Evolutionary conservation across 768 basidiomycete species (phyloP), one percentile per base, ranked within the genome.

Genomic region (Holtermannia corniformis): DNA sequence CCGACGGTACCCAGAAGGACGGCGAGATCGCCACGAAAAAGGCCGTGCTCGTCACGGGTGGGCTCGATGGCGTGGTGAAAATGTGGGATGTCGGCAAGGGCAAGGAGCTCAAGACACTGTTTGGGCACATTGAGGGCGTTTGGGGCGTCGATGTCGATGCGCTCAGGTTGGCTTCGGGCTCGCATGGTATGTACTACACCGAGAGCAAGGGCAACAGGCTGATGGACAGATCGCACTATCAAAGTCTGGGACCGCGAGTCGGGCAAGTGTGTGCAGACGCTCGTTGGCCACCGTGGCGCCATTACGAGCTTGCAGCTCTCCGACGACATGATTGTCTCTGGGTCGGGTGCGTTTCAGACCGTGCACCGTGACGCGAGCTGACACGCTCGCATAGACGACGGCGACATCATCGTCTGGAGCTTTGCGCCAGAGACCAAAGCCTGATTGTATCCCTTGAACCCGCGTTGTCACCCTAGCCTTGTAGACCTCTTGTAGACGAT

Each of bases 91-190:
- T 97, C 23, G 88, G 92, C 62, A 80, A 83, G 1, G 89, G 85
- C 40, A 81, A 83, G 63, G 78, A 82, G 21, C 75, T 80, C 45
- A 77, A 80, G 64, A 96, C 95, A 41, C 79, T 92, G 57, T 99
- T 99, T 70, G 95, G 92, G 73, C 92, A 96, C 71, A 91, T 97
- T 62, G 95, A 99, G 68, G 95, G 95, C 50, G 90, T 99, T 16
- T 99, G 95, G 95, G 84, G 83, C 2, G 86, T 97, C 25, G 90
- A 89, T 21, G 83, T 85, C 59, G 91, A 99, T 72, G 86, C 89
- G 67, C 77, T 97, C 64, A 78, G 93, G 49, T 76, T 99, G 46
- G 90, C 91, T 22, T 91, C 87, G 49, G 92, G 83, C 5, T 92
- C 89, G 64, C 93, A 97, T 67, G 82, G 91, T 89, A 47, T 56